Percentiles rank a stretch among this genome's conserved stretches.
Evolutionary conservation across 2,329 filamentous ascomycete genomes (phyloP).

Genomic region (Verticillium albo-atrum): DNA sequence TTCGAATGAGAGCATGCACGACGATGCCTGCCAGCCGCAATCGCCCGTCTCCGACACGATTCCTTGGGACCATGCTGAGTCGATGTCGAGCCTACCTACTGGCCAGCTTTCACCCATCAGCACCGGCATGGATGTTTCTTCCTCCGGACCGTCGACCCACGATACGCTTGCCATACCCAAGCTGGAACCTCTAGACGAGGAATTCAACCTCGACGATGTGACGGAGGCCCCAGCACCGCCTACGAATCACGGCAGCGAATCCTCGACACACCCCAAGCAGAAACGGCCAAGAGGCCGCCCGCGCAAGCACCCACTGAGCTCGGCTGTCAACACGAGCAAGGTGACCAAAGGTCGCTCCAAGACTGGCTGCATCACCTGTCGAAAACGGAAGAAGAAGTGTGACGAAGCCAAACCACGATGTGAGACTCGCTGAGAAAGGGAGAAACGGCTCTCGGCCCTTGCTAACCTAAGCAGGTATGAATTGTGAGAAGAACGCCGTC

Average conservation of each 20-base stretch:
- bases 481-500: slow-evolving; percentile 91
- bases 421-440: slow-evolving; percentile 31
- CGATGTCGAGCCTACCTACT: slow-evolving; percentile 27
- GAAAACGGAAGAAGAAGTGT: slow-evolving; percentile 69
- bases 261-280: slow-evolving; percentile 31
- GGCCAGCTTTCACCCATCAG: slow-evolving; percentile 52
- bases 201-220: slow-evolving; percentile 48
- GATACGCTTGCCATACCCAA: slow-evolving; percentile 47
- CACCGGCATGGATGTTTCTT: slow-evolving; percentile 38
- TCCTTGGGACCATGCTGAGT: slow-evolving; percentile 18
- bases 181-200: slow-evolving; percentile 52
- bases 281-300: slow-evolving; percentile 75
- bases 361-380: slow-evolving; percentile 64
- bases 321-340: slow-evolving; percentile 57
- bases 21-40: slow-evolving; percentile 19
- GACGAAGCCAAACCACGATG: slow-evolving; percentile 65
- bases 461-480: slow-evolving; percentile 53
- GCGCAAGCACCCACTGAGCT: slow-evolving; percentile 70
- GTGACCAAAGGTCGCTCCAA: slow-evolving; percentile 72
- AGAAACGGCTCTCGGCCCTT: neutral
- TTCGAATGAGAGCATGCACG: slow-evolving; percentile 34
- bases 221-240: slow-evolving; percentile 33
- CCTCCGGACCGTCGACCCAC: slow-evolving; percentile 29
- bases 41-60: slow-evolving; percentile 29
- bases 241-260: slow-evolving; percentile 2